A percentile compares a stretch with the other conserved stretches of the same genome.
Conservation (phyloP, 768 basidiomycete species). For the Gymnopilus junonius region DNA sequence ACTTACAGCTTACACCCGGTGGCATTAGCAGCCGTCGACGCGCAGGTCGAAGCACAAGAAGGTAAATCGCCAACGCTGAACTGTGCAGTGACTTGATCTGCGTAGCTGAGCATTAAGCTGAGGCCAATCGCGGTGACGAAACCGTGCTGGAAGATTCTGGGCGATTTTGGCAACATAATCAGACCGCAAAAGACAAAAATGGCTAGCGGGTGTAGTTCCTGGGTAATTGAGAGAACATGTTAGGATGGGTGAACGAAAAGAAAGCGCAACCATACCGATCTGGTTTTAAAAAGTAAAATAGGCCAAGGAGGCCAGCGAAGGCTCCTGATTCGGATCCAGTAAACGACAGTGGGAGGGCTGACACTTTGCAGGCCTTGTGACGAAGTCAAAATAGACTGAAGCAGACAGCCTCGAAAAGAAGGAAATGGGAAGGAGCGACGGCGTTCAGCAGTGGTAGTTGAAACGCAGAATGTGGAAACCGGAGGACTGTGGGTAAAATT, state of each 20-base stretch:
- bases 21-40: constrained; percentile 3
- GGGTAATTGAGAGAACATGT: background rate
- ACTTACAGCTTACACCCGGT: constrained; percentile 6
- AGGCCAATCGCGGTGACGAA: background rate
- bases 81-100: background rate
- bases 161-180: background rate
- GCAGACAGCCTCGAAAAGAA: constrained; percentile 2
- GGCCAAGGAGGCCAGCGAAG: background rate
- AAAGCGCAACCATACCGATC: background rate
- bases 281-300: background rate
- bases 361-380: background rate
- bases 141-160: background rate
- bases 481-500: constrained; percentile 3
- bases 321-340: constrained; percentile 1
- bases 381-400: background rate
- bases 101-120: background rate
- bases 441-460: background rate
- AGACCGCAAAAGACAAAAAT: background rate
- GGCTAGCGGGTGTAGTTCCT: background rate
- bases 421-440: background rate
- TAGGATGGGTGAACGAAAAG: background rate
- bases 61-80: constrained; percentile 4
- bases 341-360: constrained; percentile 6
- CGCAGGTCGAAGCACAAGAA: background rate
- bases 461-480: background rate